phyloP scores from a whole-genome alignment of 2,329 filamentous ascomycete genomes.

The Basipetospora chlamydospora region DNA sequence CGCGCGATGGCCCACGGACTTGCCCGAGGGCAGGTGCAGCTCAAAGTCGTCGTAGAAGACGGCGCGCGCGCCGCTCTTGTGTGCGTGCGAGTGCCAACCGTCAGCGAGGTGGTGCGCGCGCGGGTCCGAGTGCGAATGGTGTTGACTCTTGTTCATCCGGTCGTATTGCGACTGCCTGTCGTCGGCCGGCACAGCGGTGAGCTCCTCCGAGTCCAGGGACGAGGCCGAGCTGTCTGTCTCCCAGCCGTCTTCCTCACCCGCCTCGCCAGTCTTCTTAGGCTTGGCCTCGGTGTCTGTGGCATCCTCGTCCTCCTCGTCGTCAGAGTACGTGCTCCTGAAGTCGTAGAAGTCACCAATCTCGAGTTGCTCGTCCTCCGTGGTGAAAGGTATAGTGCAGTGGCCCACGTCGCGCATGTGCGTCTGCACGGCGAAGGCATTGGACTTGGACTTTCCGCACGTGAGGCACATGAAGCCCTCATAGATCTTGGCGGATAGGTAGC shows the following conservation, averaged over 20 bases:
- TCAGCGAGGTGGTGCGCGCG: constrained; percentile 60
- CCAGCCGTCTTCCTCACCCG: constrained; percentile 64
- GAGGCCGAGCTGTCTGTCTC: constrained; percentile 90
- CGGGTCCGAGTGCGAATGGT: constrained; percentile 59
- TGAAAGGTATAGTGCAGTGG: constrained; percentile 93
- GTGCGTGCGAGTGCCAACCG: constrained; percentile 70
- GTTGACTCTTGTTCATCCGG: constrained; percentile 55
- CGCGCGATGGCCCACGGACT: constrained; percentile 79
- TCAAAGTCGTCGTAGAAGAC: constrained; percentile 90
- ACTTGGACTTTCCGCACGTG: constrained; percentile 72
- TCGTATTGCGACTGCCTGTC: constrained; percentile 57
- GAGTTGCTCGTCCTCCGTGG: constrained; percentile 75
- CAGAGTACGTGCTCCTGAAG: constrained; percentile 89
- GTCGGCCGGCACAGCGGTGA: constrained; percentile 66
- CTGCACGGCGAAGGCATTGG: constrained; percentile 66
- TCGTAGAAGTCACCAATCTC: constrained; percentile 96
- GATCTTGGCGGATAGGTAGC: constrained; percentile 66
- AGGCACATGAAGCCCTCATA: constrained; percentile 71
- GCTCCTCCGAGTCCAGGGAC: constrained; percentile 72
- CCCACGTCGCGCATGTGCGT: constrained; percentile 96
- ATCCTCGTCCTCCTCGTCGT: constrained; percentile 45
- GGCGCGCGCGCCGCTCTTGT: constrained; percentile 52
- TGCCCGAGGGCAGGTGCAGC: constrained; percentile 80
- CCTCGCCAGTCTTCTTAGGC: constrained; percentile 32
- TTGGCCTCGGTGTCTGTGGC: constrained; percentile 32